phyloP scores from a whole-genome alignment of 2,329 filamentous ascomycete species.

The Ceratocystis albifundus region DNA sequence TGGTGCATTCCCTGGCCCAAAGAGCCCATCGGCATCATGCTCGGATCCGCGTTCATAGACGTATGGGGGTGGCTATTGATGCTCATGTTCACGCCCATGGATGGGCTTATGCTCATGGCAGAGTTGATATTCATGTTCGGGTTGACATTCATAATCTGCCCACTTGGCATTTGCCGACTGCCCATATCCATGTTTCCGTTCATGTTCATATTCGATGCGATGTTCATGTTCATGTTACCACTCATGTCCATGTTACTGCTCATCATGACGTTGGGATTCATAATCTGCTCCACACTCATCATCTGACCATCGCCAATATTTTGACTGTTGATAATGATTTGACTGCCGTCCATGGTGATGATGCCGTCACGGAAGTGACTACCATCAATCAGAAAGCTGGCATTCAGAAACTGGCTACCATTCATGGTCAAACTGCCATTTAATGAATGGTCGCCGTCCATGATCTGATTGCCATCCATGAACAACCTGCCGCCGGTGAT shows the following conservation, averaged over 20 bases:
- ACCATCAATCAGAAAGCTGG: not conserved
- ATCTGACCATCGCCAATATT: not conserved
- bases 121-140: not conserved
- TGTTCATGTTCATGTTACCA: not conserved
- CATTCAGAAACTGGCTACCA: not conserved
- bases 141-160: constrained; percentile 7
- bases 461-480: constrained; percentile 4
- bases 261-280: constrained; percentile 2
- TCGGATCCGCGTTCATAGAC: not conserved
- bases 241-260: not conserved
- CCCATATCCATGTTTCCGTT: not conserved
- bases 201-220: not conserved
- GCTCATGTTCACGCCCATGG: not conserved
- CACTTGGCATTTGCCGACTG: not conserved
- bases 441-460: not conserved
- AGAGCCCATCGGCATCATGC: not conserved
- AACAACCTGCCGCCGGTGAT: not conserved
- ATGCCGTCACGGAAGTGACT: not conserved
- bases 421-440: not conserved
- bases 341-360: not conserved
- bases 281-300: not conserved
- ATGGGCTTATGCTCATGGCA: not conserved
- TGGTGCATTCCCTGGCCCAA: not conserved
- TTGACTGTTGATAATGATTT: not conserved
- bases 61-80: constrained; percentile 1